Evolutionary conservation across 768 basidiomycete genomes (phyloP).

Genomic region (Lyophyllum semitale): DNA sequence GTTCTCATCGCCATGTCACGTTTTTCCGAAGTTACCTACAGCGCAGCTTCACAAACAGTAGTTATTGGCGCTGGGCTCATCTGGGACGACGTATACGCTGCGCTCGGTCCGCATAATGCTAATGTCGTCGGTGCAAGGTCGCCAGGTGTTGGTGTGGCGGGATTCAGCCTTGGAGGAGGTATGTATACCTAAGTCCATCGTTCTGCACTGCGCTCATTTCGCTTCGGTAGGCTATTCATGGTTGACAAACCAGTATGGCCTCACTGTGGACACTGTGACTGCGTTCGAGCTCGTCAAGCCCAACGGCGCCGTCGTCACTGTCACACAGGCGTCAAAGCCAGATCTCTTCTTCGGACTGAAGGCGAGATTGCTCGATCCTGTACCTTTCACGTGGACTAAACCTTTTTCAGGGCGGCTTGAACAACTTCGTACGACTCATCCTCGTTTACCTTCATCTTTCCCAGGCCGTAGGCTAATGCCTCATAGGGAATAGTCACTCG

Average conservation of each 20-base stretch:
- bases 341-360: constrained; percentile 45
- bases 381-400: not conserved
- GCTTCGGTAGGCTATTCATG: constrained; percentile 61
- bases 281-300: constrained; percentile 61
- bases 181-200: constrained; percentile 35
- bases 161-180: constrained; percentile 62
- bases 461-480: not conserved
- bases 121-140: constrained; percentile 64
- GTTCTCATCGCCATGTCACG: constrained; percentile 58
- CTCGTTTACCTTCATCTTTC: not conserved
- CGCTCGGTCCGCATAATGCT: constrained; percentile 47
- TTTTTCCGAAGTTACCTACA: constrained; percentile 47
- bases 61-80: constrained; percentile 47
- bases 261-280: constrained; percentile 57
- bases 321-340: constrained; percentile 33
- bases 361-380: constrained; percentile 17
- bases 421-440: constrained; percentile 56
- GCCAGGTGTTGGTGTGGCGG: constrained; percentile 59
- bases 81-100: constrained; percentile 67
- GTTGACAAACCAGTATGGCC: constrained; percentile 60
- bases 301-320: constrained; percentile 42
- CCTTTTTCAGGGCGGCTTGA: constrained; percentile 51
- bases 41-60: constrained; percentile 38
- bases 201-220: constrained; percentile 29
- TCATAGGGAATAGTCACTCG: constrained; percentile 58